Conservation (phyloP, 148 eudicot species). For the Heliamphora exappendiculata region DNA sequence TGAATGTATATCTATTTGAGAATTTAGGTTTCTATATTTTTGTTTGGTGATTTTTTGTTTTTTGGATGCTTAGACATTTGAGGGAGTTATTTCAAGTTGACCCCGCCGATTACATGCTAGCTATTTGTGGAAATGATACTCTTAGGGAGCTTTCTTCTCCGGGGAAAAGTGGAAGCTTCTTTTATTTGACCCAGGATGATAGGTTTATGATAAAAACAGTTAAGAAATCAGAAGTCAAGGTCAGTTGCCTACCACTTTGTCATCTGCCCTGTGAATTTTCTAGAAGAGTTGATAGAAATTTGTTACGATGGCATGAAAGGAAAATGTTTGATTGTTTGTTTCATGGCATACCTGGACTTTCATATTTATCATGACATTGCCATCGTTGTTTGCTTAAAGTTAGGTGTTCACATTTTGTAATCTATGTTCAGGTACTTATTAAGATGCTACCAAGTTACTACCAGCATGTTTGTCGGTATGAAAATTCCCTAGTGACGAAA, state of each 20-base stretch:
- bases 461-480: constrained; percentile 70
- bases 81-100: constrained; percentile 84
- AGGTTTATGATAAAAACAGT: constrained; percentile 89
- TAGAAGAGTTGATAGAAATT: not conserved
- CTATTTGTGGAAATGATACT: constrained; percentile 82
- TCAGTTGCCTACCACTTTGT: constrained; percentile 32
- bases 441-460: constrained; percentile 97
- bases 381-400: not conserved
- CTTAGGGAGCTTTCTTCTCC: constrained; percentile 90
- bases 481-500: constrained; percentile 76
- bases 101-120: constrained; percentile 87
- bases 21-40: not conserved
- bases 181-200: constrained; percentile 78
- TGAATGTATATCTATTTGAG: too few relatives aligned
- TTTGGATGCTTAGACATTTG: constrained; percentile 71
- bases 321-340: not conserved
- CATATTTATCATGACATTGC: constrained; percentile 16
- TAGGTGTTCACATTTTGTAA: constrained; percentile 16
- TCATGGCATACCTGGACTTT: not conserved
- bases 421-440: constrained; percentile 64
- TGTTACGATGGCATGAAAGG: not conserved
- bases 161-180: constrained; percentile 93
- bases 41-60: constrained; percentile 11
- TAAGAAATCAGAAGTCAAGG: constrained; percentile 80
- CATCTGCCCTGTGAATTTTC: constrained; percentile 4